phyloP scores from a whole-genome alignment of 495 filamentous ascomycete genomes.

The Neurospora sp. region DNA sequence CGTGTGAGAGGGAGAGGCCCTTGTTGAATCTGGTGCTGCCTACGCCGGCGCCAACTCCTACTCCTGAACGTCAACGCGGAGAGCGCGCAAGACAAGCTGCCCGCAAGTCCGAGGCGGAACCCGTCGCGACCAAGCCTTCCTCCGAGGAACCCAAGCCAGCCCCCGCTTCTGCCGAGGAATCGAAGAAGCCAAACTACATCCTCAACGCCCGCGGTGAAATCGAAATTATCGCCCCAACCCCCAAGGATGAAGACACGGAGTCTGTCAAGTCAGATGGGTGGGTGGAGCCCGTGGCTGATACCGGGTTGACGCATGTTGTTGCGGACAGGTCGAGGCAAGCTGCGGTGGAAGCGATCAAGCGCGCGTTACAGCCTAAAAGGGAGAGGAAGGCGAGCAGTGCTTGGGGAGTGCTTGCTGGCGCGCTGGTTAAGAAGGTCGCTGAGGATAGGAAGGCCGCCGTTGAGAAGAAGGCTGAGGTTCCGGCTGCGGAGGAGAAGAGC shows the following conservation, averaged over 20 bases:
- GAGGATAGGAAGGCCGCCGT: background rate
- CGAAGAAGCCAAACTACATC: background rate
- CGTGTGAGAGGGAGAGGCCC: slow-evolving; percentile 39
- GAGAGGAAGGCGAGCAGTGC: background rate
- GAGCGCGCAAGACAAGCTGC: slow-evolving; percentile 6
- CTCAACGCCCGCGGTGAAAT: slow-evolving; percentile 9
- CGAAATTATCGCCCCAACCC: background rate
- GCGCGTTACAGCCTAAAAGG: background rate
- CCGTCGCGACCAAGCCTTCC: background rate
- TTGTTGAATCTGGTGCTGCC: slow-evolving; percentile 43
- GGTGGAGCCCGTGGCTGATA: background rate
- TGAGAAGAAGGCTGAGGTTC: background rate
- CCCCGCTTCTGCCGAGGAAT: background rate
- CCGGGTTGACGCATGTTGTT: background rate
- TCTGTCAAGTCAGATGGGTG: background rate
- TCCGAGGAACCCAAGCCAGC: background rate
- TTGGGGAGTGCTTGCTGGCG: background rate
- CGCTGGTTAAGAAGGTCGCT: background rate
- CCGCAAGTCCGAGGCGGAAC: background rate
- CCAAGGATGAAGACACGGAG: background rate
- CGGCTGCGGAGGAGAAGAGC: background rate
- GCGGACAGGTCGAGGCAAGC: slow-evolving; percentile 6
- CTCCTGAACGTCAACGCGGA: slow-evolving; percentile 24
- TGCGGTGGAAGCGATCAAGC: slow-evolving; percentile 1
- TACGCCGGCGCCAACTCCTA: slow-evolving; percentile 37